A percentile compares a stretch with the other conserved stretches of the same genome.
These are phyloP conservation scores for Abrus pulchellus DNA, from an alignment of 306 rosid species.

Conservation along the genomic window DNA sequence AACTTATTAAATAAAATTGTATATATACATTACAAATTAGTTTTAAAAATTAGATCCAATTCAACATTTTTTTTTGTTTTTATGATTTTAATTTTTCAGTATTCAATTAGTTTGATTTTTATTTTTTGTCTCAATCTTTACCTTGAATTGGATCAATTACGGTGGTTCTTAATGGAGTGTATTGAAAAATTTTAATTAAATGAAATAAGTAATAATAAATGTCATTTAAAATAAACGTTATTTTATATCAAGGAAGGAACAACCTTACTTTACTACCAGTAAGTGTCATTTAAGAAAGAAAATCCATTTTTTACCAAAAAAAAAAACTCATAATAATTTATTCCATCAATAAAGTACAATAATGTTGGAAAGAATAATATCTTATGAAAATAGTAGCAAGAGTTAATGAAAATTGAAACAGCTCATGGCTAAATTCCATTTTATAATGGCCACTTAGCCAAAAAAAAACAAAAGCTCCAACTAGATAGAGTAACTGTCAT, in stretches of 20 bases:
- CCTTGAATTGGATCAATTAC: too few relatives aligned
- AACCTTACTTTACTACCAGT: background rate
- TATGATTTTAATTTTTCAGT: too few relatives aligned
- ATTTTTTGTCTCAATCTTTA: too few relatives aligned
- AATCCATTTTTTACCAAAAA: background rate
- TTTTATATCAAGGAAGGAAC: background rate
- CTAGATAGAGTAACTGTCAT: constrained; percentile 33
- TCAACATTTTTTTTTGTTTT: too few relatives aligned
- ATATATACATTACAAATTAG: too few relatives aligned
- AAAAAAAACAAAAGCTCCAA: constrained; percentile 41
- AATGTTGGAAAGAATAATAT: background rate
- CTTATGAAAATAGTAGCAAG: background rate
- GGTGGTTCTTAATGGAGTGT: too few relatives aligned
- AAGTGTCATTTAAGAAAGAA: constrained; percentile 7
- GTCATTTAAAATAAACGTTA: background rate
- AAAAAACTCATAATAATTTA: background rate
- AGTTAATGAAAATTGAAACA: constrained; percentile 11
- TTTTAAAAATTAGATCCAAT: too few relatives aligned
- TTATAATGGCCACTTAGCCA: background rate
- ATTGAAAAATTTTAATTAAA: too few relatives aligned
- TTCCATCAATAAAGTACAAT: background rate
- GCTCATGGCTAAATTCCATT: background rate
- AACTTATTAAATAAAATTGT: too few relatives aligned
- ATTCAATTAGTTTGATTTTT: too few relatives aligned
- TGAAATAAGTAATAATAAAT: background rate